phyloP scores from a whole-genome alignment of 2,329 filamentous ascomycete genomes.

The Scolecobasidium constrictum region DNA sequence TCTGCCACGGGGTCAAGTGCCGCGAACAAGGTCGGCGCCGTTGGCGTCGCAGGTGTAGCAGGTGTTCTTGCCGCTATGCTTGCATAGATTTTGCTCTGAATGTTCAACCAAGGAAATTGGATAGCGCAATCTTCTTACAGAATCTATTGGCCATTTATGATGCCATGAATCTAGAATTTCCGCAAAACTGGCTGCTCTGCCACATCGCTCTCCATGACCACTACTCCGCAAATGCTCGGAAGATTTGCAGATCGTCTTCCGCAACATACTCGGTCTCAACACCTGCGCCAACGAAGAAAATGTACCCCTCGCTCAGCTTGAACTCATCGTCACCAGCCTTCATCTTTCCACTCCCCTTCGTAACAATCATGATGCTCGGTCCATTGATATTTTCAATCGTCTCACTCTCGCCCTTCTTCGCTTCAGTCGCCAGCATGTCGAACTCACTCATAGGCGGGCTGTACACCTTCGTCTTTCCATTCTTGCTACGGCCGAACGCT shows the following conservation, averaged over 20 bases:
- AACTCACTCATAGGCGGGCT: slow-evolving; percentile 62
- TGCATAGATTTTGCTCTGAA: slow-evolving; percentile 5
- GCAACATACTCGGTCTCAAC: slow-evolving; percentile 32
- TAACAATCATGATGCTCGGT: slow-evolving; percentile 53
- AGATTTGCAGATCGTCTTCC: slow-evolving; percentile 4
- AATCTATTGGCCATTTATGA: no score
- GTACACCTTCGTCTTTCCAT: slow-evolving; percentile 53
- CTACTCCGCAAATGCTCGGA: slow-evolving; percentile 10
- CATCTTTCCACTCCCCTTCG: slow-evolving; percentile 47
- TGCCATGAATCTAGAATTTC: no score
- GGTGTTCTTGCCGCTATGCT: slow-evolving; percentile 6
- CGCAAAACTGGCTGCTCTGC: no score
- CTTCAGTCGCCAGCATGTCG: slow-evolving; percentile 49
- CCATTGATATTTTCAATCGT: slow-evolving; percentile 44
- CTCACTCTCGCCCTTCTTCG: slow-evolving; percentile 50
- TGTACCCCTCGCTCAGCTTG: slow-evolving; percentile 48
- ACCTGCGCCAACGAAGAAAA: slow-evolving; percentile 56
- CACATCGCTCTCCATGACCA: no score
- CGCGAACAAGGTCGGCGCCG: slow-evolving; percentile 1
- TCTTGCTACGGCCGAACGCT: slow-evolving; percentile 39
- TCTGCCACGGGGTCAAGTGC: slow-evolving; percentile 4
- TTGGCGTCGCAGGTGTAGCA: slow-evolving; percentile 6
- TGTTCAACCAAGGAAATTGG: neutral
- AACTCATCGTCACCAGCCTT: slow-evolving; percentile 41
- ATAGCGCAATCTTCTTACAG: no score